phyloP scores from a whole-genome alignment of 768 basidiomycete species.

The Mycena leptocephala region DNA sequence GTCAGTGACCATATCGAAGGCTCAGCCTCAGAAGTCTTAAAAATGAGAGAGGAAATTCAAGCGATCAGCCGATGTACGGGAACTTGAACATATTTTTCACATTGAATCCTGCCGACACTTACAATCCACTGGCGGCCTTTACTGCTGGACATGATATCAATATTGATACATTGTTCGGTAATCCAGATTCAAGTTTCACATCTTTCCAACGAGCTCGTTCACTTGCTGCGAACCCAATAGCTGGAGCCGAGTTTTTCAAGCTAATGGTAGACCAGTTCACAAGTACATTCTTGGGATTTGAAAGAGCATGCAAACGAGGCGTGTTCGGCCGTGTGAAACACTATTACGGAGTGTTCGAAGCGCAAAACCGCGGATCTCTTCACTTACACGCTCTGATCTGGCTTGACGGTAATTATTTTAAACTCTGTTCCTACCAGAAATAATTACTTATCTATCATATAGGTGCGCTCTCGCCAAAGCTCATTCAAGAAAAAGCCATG shows the following conservation, averaged over 20 bases:
- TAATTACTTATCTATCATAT: background rate
- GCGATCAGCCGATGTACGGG: constrained; percentile 30
- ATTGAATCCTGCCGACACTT: constrained; percentile 38
- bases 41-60: constrained; percentile 36
- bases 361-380: constrained; percentile 48
- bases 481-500: background rate
- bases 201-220: constrained; percentile 20
- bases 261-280: constrained; percentile 45
- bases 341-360: constrained; percentile 49
- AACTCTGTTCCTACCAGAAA: background rate
- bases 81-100: constrained; percentile 36
- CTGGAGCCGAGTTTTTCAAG: constrained; percentile 54
- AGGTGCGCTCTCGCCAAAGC: constrained; percentile 6
- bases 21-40: constrained; percentile 20
- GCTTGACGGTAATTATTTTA: constrained; percentile 1
- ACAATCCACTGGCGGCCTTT: constrained; percentile 33
- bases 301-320: constrained; percentile 35
- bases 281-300: constrained; percentile 40
- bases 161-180: constrained; percentile 29
- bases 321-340: constrained; percentile 43
- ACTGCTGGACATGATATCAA: constrained; percentile 38
- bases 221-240: constrained; percentile 49
- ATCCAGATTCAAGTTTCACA: constrained; percentile 18
- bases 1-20: constrained; percentile 37
- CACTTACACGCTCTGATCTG: constrained; percentile 37